These are phyloP conservation scores for Penicillium freii DNA, from an alignment of 2,329 filamentous ascomycete genomes.

Conservation along the genomic window DNA sequence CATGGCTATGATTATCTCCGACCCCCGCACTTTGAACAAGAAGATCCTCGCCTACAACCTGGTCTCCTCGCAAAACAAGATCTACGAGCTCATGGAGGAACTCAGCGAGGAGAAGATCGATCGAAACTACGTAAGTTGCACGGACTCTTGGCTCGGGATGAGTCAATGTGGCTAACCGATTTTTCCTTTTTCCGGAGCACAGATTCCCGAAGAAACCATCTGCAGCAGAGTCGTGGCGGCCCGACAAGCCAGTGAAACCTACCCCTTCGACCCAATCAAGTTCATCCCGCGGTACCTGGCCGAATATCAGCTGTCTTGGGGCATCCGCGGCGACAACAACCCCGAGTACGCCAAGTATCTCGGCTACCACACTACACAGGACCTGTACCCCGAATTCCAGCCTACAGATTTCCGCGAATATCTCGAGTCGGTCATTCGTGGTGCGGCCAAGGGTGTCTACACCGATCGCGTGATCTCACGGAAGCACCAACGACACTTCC, in stretches of 20 bases:
- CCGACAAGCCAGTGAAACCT: conserved; percentile 36
- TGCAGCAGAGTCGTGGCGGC: conserved; percentile 35
- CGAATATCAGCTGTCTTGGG: conserved; percentile 50
- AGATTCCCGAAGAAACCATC: conserved; percentile 38
- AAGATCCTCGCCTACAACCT: conserved; percentile 52
- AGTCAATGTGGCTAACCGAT: conserved; percentile 12
- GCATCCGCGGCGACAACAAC: conserved; percentile 54
- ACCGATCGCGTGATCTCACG: conserved; percentile 37
- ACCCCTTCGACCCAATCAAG: conserved; percentile 39
- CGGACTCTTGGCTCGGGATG: not conserved
- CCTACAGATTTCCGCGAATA: conserved; percentile 42
- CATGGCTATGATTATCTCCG: conserved; percentile 52
- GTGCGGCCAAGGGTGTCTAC: conserved; percentile 41
- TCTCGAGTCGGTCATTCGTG: conserved; percentile 42
- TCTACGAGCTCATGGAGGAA: conserved; percentile 49
- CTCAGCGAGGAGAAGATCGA: conserved; percentile 50
- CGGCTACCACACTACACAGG: conserved; percentile 53
- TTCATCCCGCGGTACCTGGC: conserved; percentile 37
- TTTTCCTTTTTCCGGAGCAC: conserved; percentile 11
- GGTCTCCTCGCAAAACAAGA: conserved; percentile 47
- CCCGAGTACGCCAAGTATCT: conserved; percentile 55
- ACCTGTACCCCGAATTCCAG: conserved; percentile 55
- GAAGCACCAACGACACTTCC: conserved; percentile 38
- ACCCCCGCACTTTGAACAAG: conserved; percentile 55
- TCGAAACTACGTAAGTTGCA: conserved; percentile 38